A percentile compares a stretch with the other conserved stretches of the same genome.
Evolutionary conservation across 768 basidiomycete genomes (phyloP).

Genomic region (Suillus bovinus): DNA sequence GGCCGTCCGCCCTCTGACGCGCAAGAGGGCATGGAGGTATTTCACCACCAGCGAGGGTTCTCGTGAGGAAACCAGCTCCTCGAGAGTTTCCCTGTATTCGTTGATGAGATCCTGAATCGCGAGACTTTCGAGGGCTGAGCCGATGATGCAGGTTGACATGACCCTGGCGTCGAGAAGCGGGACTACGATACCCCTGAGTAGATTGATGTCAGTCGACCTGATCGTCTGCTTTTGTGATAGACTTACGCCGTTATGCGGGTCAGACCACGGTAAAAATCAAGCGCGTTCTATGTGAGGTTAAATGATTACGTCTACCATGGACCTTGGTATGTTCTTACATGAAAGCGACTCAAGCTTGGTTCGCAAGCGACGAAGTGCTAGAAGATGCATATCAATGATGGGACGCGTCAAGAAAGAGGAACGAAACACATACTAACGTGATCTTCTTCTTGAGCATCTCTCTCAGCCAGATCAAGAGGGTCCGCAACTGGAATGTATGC

Average conservation of each 20-base stretch:
- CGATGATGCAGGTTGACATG: slow-evolving; percentile 6
- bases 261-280: slow-evolving; percentile 7
- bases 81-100: neutral
- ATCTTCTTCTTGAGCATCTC: slow-evolving; percentile 55
- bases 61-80: neutral
- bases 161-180: neutral
- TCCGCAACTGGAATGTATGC: slow-evolving; percentile 20
- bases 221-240: no score
- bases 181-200: neutral
- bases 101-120: slow-evolving; percentile 1
- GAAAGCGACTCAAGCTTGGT: slow-evolving; percentile 19
- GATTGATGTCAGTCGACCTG: neutral
- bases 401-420: slow-evolving; percentile 9
- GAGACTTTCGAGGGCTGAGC: slow-evolving; percentile 4
- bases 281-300: neutral
- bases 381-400: slow-evolving; percentile 1
- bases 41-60: neutral
- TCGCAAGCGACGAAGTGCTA: slow-evolving; percentile 64
- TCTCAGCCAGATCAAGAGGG: slow-evolving; percentile 30
- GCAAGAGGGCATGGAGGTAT: slow-evolving; percentile 5
- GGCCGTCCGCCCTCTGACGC: neutral
- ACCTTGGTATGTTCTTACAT: slow-evolving; percentile 6
- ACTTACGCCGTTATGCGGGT: slow-evolving; percentile 9
- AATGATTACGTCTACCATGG: neutral
- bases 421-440: slow-evolving; percentile 43